These are phyloP conservation scores for Neurospora sp. DNA, from an alignment of 2,329 filamentous ascomycete species.

Conservation along the genomic window DNA sequence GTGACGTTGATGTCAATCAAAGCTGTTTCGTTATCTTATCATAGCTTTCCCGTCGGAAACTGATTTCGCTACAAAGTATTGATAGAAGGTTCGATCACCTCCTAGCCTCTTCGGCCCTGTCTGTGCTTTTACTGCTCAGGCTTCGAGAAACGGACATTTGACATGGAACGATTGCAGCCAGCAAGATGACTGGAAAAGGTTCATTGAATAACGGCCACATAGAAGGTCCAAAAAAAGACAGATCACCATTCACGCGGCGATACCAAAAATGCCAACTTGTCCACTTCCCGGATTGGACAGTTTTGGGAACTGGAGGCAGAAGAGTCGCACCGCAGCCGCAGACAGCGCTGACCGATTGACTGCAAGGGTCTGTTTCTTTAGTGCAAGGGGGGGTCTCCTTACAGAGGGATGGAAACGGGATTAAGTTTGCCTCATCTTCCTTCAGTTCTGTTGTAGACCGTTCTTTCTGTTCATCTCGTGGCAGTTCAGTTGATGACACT, in stretches of 20 bases:
- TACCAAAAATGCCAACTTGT: not conserved
- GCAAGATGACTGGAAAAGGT: too few species aligned
- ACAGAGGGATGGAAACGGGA: not conserved
- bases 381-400: not conserved
- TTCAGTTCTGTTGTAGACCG: not conserved
- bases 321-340: not conserved
- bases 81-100: not conserved
- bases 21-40: not conserved
- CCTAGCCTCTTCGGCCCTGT: not conserved
- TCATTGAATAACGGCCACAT: too few species aligned
- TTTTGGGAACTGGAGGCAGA: not conserved
- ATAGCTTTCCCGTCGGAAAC: not conserved
- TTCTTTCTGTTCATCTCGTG: not conserved
- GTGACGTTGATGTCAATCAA: not conserved
- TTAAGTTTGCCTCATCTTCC: not conserved
- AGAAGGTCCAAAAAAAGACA: too few species aligned
- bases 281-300: not conserved
- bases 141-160: not conserved
- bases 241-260: not conserved
- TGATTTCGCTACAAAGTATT: not conserved
- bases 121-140: not conserved
- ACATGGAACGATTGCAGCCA: not conserved
- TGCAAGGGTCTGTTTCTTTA: not conserved
- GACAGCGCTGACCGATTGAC: not conserved
- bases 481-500: not conserved